Evolutionary conservation across 805 yeast genomes (phyloP), one percentile per base, ranked within the genome.

Genomic region (Candida boidinii): DNA sequence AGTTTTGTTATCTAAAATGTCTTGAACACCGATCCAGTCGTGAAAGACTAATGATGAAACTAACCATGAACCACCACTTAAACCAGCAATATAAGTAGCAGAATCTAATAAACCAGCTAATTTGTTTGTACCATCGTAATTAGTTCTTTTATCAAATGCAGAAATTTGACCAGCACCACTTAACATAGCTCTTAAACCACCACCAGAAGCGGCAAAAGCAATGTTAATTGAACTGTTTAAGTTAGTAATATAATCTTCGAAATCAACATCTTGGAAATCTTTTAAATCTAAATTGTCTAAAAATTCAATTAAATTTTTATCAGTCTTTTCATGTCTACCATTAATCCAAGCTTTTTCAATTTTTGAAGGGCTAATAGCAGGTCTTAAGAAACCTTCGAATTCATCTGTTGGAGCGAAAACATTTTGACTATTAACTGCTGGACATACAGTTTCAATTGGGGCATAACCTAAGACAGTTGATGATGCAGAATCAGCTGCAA

Each of bases 31-130:
- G n/a, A n/a, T n/a, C 45, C 63, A 67, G 41, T 64, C 62, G 41
- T 66, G 52, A 11, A 62, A 34, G 6, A 60, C 49, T 20, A 69
- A 41, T 15, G 71, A 67, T 28, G 79, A 68, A 2, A 79, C 70
- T 7, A 76, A 53, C 87, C 88, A 79, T 29, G 79, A 68, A 1
- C 87, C 88, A 1, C 87, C 87, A 3, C 85, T 76, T 2, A 77
- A 66, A 1, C 86, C 86, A 0, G 74, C 68, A 9, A 79, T 58
- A 46, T 79, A 79, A 12, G 69, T 56, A 0, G 75, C 38, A 7
- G 71, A 56, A 43, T 78, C 83, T 15, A 72, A 51, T 9, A 79
- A 34, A 0, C 80, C 80, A 16, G 71, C 71, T 13, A 74, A 39
- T 22, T 51, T 57, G n/a, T 41, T 32, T 4, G 50, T 43, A 2